Percentiles rank a stretch among this genome's conserved stretches.
Conservation (phyloP, 176 grass and related monocot genomes). For the Tillandsia fasciculata region DNA sequence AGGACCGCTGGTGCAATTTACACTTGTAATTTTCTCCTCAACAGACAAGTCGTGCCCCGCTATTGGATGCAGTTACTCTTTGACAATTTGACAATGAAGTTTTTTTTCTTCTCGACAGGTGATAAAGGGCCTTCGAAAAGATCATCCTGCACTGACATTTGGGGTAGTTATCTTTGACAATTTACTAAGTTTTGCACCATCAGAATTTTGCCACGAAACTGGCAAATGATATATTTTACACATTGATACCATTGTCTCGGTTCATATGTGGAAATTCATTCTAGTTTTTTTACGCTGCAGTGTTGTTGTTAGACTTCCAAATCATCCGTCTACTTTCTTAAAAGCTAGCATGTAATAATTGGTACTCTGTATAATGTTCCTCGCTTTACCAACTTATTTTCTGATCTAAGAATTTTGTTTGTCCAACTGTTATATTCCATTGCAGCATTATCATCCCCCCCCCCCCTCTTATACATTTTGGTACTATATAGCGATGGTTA, state of each 20-base stretch:
- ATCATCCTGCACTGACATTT: conserved; percentile 64
- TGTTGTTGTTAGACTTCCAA: background rate
- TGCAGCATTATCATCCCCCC: background rate
- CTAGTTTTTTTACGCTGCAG: too few species aligned
- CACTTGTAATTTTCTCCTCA: too few species aligned
- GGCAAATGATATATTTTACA: too few species aligned
- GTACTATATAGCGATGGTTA: background rate
- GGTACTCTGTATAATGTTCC: background rate
- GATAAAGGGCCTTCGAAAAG: conserved; percentile 41
- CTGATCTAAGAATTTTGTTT: background rate
- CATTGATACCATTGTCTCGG: too few species aligned
- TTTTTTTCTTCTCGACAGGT: conserved; percentile 18
- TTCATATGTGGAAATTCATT: too few species aligned
- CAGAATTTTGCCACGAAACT: too few species aligned
- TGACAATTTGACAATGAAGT: background rate
- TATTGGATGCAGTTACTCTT: background rate
- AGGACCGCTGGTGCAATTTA: too few species aligned
- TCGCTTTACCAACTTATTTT: background rate
- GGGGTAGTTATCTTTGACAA: conserved; percentile 30
- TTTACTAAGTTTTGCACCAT: background rate
- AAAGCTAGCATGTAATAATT: background rate
- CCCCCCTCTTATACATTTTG: background rate
- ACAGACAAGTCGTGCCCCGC: too few species aligned
- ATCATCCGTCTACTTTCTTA: background rate
- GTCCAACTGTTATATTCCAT: background rate